Conservation (phyloP, 148 eudicot genomes). For the Cornus controversa region DNA sequence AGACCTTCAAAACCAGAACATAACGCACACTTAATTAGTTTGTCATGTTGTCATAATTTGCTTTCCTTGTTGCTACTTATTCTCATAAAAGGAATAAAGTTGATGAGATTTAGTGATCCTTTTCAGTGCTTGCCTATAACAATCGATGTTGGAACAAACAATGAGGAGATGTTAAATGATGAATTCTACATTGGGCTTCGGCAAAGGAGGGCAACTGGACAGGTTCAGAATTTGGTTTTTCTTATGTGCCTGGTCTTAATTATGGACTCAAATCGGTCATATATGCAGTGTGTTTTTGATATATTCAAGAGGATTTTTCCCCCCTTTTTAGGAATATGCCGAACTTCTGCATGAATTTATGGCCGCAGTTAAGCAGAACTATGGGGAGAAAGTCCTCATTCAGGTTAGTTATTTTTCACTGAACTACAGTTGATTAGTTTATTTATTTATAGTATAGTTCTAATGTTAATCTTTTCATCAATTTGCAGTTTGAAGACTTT, state of each 20-base stretch:
- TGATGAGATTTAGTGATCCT: not conserved
- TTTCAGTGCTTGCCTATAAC: constrained; percentile 95
- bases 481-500: constrained; percentile 91
- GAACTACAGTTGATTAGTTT: not conserved
- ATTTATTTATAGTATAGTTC: constrained; percentile 1
- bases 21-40: not conserved
- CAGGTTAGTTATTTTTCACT: constrained; percentile 49
- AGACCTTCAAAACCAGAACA: not conserved
- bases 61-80: not conserved
- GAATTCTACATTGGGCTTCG: constrained; percentile 97
- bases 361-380: constrained; percentile 87
- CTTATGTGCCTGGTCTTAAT: not conserved
- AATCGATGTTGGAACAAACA: constrained; percentile 97
- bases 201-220: constrained; percentile 93
- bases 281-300: not conserved
- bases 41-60: not conserved
- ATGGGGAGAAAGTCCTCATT: constrained; percentile 93
- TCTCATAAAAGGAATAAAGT: not conserved
- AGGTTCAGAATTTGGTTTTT: constrained; percentile 41
- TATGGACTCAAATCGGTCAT: not conserved
- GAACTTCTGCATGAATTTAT: constrained; percentile 89
- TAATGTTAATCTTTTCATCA: not conserved
- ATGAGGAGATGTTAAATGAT: constrained; percentile 70
- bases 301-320: too few species aligned
- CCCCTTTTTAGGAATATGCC: constrained; percentile 70